Evolutionary conservation across 768 basidiomycete genomes (phyloP), one percentile per base, ranked within the genome.

Genomic region (Pisolithus sp.): DNA sequence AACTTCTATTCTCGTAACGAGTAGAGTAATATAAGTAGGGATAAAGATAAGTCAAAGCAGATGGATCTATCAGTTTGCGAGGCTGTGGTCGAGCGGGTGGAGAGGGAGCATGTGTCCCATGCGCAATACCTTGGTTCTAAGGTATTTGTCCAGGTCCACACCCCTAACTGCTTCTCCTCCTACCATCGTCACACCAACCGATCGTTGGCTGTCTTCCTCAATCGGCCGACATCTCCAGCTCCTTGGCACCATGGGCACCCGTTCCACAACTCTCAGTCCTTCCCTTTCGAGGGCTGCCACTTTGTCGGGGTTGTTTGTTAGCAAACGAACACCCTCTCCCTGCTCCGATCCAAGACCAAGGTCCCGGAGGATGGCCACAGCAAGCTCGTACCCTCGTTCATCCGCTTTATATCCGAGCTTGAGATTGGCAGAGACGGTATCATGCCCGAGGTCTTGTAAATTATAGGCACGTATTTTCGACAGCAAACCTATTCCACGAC

Each of bases 291-390:
- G 70, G 42, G 93, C 93, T 55, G 81, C 77, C 39, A 99, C 86
- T 72, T 99, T 99, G 70, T 94, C 94, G 9, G 96, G 96, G 69
- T 99, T 99, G 70, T 99, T 99, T 53, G 96, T 99, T 69, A 99
- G 71, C 57, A 97, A 72, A 51, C 87, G 74, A 49, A 94, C 79
- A 42, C 81, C 80, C 61, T 80, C 78, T 54, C 69, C 74, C 48
- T 66, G 48, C 54, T 79, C 77, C 21, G 69, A 72, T 7, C 82
- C 87, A 13, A 98, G 71, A 7, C 86, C 87, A 2, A 98, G 74
- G 68, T 99, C 96, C 5, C 83, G 80, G 55, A 98, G 67, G 56
- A 98, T 98, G 26, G 88, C 93, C 7, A 76, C 86, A 1, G 96
- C 96, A 53, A 98, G 76, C 57, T 88, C 92, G 69, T 98, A 99